These are phyloP conservation scores for Fusarium algeriense DNA, from an alignment of 2,329 filamentous ascomycete genomes.

Conservation along the genomic window DNA sequence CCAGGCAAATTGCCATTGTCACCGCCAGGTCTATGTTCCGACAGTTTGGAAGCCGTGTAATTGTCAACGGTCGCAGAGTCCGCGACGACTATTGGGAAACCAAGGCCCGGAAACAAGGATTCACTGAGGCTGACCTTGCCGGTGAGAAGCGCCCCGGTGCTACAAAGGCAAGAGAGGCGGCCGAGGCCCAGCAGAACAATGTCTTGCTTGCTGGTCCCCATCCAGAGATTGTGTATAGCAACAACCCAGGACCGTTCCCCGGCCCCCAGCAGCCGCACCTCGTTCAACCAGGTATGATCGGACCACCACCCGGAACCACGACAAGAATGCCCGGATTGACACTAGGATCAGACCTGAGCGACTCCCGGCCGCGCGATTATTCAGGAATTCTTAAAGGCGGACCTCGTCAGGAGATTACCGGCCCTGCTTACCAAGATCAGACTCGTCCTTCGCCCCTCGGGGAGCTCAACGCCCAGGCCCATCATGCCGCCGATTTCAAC, in stretches of 20 bases:
- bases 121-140: slow-evolving; percentile 95
- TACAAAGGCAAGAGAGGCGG: slow-evolving; percentile 86
- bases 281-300: slow-evolving; percentile 79
- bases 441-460: slow-evolving; percentile 79
- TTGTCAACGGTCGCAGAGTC: slow-evolving; percentile 88
- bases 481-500: slow-evolving; percentile 92
- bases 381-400: slow-evolving; percentile 81
- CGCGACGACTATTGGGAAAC: slow-evolving; percentile 99
- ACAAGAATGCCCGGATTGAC: slow-evolving; percentile 88
- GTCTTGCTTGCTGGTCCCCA: slow-evolving; percentile 76
- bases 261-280: slow-evolving; percentile 76
- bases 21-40: slow-evolving; percentile 98
- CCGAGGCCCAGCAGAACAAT: slow-evolving; percentile 71
- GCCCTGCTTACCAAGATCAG: slow-evolving; percentile 88
- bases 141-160: slow-evolving; percentile 96
- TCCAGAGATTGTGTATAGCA: slow-evolving; percentile 90
- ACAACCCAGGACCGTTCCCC: slow-evolving; percentile 74
- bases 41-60: slow-evolving; percentile 95
- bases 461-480: slow-evolving; percentile 87
- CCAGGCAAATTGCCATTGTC: slow-evolving; percentile 98
- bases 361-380: slow-evolving; percentile 83
- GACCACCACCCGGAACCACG: slow-evolving; percentile 71
- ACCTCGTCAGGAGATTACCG: slow-evolving; percentile 89
- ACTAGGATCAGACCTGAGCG: slow-evolving; percentile 80
- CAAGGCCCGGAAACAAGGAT: slow-evolving; percentile 96